Evolutionary conservation across 164 flowering plant species (phyloP), one percentile per base, ranked within the genome.

Genomic region (Dillenia suffruticosa): DNA sequence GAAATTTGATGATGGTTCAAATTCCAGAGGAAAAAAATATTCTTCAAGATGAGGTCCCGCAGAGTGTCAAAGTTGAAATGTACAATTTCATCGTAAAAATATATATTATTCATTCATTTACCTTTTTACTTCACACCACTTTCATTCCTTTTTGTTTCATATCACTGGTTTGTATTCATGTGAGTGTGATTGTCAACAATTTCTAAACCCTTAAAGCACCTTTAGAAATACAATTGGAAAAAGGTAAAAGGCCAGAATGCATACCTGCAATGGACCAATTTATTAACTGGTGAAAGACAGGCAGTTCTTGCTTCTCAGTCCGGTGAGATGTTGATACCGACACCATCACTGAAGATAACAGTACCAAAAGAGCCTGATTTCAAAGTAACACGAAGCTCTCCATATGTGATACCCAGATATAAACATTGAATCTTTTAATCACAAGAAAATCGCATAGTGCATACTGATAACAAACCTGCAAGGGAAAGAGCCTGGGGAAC

Each of bases 181-280:
- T 19, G 22, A 19, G 22, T 19, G 22, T 19, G 22, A 19, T 19
- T 19, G 22, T 19, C 22, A 19, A 19, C 1, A 19, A 1, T 19
- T 19, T 19, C 22, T 19, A 19, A 19, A 19, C 1, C 22, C 22
- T 19, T 19, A 19, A 19, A 19, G 22, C 22, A 19, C 14, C 9
- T 15, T 5, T 32, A 44, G 32, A 24, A 46, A 3, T 15, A 26
- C 26, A 54, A 49, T 49, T 3, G 19, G 17, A 48, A 56, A 17
- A 40, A 56, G 44, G n/a, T 3, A 56, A 17, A 40, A 56, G 44
- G n/a, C 3, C 24, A 9, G 45, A 64, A 40, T 12, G 45, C 19
- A 59, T 77, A 93, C 98, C 98, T 71, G 92, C 87, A 75, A 87
- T 64, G 43, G 65, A 80, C 98, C 98, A 93, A 71, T 85, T 93